Base-by-base conservation (phyloP, 2,329 filamentous ascomycete species). In the Colletotrichum orbiculare region DNA sequence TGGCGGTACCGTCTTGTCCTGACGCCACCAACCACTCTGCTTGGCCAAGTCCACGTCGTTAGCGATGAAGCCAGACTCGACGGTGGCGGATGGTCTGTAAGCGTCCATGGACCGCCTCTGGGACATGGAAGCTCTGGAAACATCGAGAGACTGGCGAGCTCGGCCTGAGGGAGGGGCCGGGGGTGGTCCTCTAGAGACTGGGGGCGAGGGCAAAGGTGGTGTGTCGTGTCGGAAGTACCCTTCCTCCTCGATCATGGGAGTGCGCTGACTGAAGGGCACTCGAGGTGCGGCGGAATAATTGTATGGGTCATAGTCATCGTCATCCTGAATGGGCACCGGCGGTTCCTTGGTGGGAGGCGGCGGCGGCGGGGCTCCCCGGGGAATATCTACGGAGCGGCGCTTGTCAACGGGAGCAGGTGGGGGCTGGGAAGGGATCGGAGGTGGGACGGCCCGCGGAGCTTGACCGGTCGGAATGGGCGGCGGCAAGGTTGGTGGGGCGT, bases 1-100 rank as follows among this genome's bases (percentile, higher is more conserved):
- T 0, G 95, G 94, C 3, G 96, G 96, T 2, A 94, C 85, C 42
- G 88, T 88, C 67, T 92, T 92, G 10, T 90, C 84, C 72, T 94
- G 89, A 42, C 91, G 88, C 94, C 95, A 99, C 96, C 96, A 99
- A 54, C 90, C 86, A 15, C 88, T 91, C 54, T 85, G 84, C 48
- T 86, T 82, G 11, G 87, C 89, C 42, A 98, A 82, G 72, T 98
- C 94, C 60, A 98, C 79, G 66, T 98, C 94, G 60, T 89, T 90
- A 45, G 96, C 96, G 67, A 98, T 95, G 73, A 89, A 96, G 1
- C 93, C 92, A 48, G 90, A 89, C 69, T 95, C 92, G 76, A 89
- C 85, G 7, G 90, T 91, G 75, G 89, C 85, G 6, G 90, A 91
- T 17, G 92, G 90, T 50, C 95, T 88, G 43, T 85, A 78, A 60